These are phyloP conservation scores for Flagelloscypha sp. DNA, from an alignment of 768 basidiomycete genomes.

Conservation along the genomic window DNA sequence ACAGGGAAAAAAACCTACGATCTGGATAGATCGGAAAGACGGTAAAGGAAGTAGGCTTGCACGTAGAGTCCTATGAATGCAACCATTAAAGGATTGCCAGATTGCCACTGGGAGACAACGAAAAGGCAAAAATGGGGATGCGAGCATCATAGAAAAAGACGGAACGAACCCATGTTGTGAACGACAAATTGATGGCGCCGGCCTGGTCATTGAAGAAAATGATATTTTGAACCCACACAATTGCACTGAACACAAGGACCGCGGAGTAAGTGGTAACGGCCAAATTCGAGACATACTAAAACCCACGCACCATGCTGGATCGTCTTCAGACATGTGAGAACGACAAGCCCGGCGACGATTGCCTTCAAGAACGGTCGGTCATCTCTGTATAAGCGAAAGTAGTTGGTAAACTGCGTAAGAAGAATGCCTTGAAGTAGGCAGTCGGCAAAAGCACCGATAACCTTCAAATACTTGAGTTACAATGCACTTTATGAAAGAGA, in stretches of 20 bases:
- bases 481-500: background rate
- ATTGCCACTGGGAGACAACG: too few relatives aligned
- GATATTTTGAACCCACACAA: conserved; percentile 23
- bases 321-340: conserved; percentile 22
- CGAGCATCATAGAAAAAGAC: too few relatives aligned
- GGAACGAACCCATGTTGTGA: conserved; percentile 26
- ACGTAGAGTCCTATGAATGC: conserved; percentile 25
- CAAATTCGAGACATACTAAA: too few relatives aligned
- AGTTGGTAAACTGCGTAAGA: conserved; percentile 21
- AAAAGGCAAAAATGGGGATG: too few relatives aligned
- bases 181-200: conserved; percentile 21
- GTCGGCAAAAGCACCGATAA: conserved; percentile 22
- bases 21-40: too few relatives aligned
- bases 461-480: conserved; percentile 9
- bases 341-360: conserved; percentile 16
- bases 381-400: conserved; percentile 16
- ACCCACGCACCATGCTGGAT: conserved; percentile 23
- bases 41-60: conserved; percentile 23
- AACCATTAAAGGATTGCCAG: conserved; percentile 22
- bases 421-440: conserved; percentile 23
- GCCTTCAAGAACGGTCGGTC: conserved; percentile 15
- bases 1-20: too few relatives aligned
- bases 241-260: conserved; percentile 12
- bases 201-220: conserved; percentile 19
- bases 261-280: background rate